A percentile compares a stretch with the other conserved stretches of the same genome.
These are phyloP conservation scores for Neonothopanus nambi DNA, from an alignment of 1,284 basidiomycete genomes.

Conservation along the genomic window DNA sequence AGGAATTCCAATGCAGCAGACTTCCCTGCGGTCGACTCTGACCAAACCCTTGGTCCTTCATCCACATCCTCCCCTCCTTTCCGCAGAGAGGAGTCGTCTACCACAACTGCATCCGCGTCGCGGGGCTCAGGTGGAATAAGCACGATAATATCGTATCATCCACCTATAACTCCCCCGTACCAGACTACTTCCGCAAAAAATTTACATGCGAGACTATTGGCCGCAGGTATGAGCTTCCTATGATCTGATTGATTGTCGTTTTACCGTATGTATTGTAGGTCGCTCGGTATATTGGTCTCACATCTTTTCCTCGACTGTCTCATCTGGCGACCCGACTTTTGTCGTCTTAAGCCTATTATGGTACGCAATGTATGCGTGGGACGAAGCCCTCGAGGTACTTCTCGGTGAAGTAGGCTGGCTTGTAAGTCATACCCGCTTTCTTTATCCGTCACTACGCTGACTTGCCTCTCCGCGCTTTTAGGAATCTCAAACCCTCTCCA, in stretches of 20 bases:
- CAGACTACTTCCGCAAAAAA: constrained; percentile 34
- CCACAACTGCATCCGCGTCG: background rate
- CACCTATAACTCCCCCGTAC: constrained; percentile 26
- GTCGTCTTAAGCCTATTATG: constrained; percentile 50
- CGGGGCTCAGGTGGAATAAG: constrained; percentile 21
- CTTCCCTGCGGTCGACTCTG: background rate
- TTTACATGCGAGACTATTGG: constrained; percentile 40
- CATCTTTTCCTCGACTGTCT: constrained; percentile 37
- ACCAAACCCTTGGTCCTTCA: background rate
- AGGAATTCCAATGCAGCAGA: background rate
- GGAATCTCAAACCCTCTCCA: constrained; percentile 43
- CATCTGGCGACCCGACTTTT: constrained; percentile 47
- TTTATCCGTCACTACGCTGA: background rate
- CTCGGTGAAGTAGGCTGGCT: constrained; percentile 45
- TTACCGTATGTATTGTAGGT: constrained; percentile 6
- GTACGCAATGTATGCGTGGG: constrained; percentile 60
- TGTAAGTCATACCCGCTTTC: constrained; percentile 29
- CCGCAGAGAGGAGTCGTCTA: background rate
- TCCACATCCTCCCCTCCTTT: too few relatives aligned
- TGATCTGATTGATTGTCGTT: background rate
- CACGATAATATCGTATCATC: constrained; percentile 52
- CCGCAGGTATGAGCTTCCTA: constrained; percentile 40
- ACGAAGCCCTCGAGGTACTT: constrained; percentile 49
- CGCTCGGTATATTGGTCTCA: constrained; percentile 56
- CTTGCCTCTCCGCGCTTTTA: constrained; percentile 19